A percentile compares a stretch with the other conserved stretches of the same genome.
Conservation (phyloP, 441 rosid genomes). For the Gossypium schwendimanii region DNA sequence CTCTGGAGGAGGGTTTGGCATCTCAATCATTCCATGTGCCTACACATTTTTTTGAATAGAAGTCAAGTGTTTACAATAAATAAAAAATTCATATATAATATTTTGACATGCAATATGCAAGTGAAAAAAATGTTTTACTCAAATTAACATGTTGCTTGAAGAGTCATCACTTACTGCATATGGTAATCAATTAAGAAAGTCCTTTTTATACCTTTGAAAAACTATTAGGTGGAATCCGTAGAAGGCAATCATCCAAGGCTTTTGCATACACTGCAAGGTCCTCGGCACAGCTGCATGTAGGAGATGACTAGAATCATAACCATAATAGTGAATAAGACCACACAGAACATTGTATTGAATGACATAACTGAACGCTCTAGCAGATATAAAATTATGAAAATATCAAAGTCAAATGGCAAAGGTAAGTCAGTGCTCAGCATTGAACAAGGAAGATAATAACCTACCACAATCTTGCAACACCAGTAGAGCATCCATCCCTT, state of each 20-base stretch:
- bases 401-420: background rate
- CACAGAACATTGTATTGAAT: background rate
- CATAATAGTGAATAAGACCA: background rate
- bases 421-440: background rate
- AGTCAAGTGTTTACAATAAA: background rate
- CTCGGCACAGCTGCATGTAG: slow-evolving; percentile 47
- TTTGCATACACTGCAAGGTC: slow-evolving; percentile 65
- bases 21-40: slow-evolving; percentile 92
- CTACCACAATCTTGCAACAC: slow-evolving; percentile 93
- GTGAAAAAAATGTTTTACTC: background rate
- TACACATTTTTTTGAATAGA: slow-evolving; percentile 24
- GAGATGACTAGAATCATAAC: slow-evolving; percentile 9
- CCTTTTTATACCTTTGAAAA: slow-evolving; percentile 62
- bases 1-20: slow-evolving; percentile 89
- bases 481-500: slow-evolving; percentile 95
- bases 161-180: background rate
- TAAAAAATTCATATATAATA: background rate
- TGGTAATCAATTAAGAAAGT: background rate
- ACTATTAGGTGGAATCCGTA: slow-evolving; percentile 73
- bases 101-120: background rate
- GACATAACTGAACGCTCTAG: background rate
- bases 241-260: slow-evolving; percentile 69
- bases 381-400: background rate
- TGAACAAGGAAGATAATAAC: slow-evolving; percentile 14
- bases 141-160: background rate